Percentiles rank a stretch among this genome's conserved stretches.
phyloP scores from a whole-genome alignment of 805 yeast genomes.

The Ogataea parapolymorpha region DNA sequence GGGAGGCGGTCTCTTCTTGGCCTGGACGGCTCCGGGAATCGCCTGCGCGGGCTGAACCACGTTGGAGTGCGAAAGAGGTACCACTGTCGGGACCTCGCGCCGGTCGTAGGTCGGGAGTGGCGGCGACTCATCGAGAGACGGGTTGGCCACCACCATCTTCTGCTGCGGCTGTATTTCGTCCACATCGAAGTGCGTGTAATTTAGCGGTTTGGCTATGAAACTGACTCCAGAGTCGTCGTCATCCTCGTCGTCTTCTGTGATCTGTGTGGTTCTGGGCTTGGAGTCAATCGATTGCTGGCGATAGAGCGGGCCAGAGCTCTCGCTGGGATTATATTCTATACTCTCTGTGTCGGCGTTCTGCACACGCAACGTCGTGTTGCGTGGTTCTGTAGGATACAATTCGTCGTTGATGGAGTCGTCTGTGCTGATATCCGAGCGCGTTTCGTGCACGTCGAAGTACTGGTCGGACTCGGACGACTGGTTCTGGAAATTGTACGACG shows the following conservation, averaged over 20 bases:
- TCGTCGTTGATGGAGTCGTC: constrained; percentile 10
- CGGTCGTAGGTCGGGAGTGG: constrained; percentile 34
- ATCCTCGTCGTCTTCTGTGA: constrained; percentile 12
- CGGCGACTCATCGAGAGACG: constrained; percentile 13
- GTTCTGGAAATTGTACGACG: constrained; percentile 2
- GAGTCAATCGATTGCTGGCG: constrained; percentile 14
- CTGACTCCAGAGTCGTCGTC: constrained; percentile 28
- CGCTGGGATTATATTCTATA: constrained; percentile 1
- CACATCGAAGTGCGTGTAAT: constrained; percentile 27
- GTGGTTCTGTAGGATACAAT: constrained; percentile 12
- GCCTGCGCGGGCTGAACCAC: constrained; percentile 21
- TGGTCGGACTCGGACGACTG: constrained; percentile 6
- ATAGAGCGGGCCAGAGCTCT: constrained; percentile 11
- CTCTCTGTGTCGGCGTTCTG: constrained; percentile 1
- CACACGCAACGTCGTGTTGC: constrained; percentile 1
- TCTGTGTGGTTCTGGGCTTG: neutral
- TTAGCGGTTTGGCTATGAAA: constrained; percentile 36
- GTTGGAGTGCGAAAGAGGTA: constrained; percentile 27
- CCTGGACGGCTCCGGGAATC: constrained; percentile 2
- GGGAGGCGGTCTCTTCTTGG: constrained; percentile 38
- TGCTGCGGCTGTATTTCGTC: constrained; percentile 12
- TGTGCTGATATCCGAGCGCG: constrained; percentile 8
- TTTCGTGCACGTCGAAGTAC: constrained; percentile 17
- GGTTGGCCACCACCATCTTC: constrained; percentile 26
- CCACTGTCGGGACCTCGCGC: constrained; percentile 35